A percentile compares a stretch with the other conserved stretches of the same genome.
These are phyloP conservation scores for Rhizopus sp. DNA, from an alignment of 371 early-diverging fungal genomes.

Conservation along the genomic window DNA sequence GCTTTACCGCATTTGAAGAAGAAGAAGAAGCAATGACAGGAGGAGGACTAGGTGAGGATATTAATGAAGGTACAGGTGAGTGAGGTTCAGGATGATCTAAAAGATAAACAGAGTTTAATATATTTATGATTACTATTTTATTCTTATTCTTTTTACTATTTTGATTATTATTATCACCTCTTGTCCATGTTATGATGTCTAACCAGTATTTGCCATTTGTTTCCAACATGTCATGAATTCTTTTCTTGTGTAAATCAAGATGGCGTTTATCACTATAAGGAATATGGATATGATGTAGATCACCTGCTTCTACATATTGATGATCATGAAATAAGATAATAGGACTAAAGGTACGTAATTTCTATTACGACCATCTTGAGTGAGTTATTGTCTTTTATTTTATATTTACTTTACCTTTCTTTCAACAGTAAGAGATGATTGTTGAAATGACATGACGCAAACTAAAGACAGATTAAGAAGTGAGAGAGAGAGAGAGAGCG, in stretches of 20 bases:
- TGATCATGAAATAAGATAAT: conserved; percentile 45
- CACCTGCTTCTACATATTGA: conserved; percentile 37
- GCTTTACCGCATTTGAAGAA: conserved; percentile 9
- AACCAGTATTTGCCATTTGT: conserved; percentile 38
- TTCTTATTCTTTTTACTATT: conserved; percentile 5
- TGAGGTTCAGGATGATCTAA: conserved; percentile 31
- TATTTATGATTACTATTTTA: conserved; percentile 9
- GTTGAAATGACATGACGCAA: neutral
- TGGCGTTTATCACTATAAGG: conserved; percentile 29
- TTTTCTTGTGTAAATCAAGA: conserved; percentile 28
- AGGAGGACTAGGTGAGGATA: conserved; percentile 34
- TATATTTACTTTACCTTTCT: neutral
- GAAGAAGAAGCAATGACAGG: conserved; percentile 7
- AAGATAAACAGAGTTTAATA: conserved; percentile 3
- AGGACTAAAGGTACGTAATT: conserved; percentile 39
- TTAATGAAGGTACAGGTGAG: conserved; percentile 37
- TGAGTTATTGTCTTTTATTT: neutral
- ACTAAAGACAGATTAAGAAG: no score
- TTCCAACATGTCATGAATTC: conserved; percentile 38
- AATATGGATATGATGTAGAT: conserved; percentile 36
- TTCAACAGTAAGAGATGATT: neutral
- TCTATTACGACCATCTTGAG: neutral
- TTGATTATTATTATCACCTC: conserved; percentile 19
- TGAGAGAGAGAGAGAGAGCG: no score
- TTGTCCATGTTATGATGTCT: conserved; percentile 30